A percentile compares a stretch with the other conserved stretches of the same genome.
These are phyloP conservation scores for Verticillium zaregamsianum DNA, from an alignment of 2,329 filamentous ascomycete species.

Conservation along the genomic window DNA sequence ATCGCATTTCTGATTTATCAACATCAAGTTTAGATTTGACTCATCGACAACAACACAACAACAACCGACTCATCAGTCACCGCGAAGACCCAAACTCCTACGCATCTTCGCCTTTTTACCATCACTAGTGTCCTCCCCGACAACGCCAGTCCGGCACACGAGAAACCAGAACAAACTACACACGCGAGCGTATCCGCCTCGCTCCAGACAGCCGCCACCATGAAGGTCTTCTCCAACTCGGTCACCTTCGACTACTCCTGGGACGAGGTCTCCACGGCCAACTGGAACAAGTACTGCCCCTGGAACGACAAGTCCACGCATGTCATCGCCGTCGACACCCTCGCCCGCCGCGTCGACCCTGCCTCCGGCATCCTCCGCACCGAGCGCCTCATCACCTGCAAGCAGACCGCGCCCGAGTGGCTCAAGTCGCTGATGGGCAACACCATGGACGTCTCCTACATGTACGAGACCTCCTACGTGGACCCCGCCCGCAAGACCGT, in stretches of 20 bases:
- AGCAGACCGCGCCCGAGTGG: constrained; percentile 69
- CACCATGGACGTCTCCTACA: constrained; percentile 74
- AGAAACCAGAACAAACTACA: too few relatives aligned
- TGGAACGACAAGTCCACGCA: constrained; percentile 99
- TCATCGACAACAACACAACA: not conserved
- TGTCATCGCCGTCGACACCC: constrained; percentile 90
- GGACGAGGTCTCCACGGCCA: constrained; percentile 95
- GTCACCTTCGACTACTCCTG: constrained; percentile 97
- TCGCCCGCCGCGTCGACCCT: constrained; percentile 62
- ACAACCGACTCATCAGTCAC: not conserved
- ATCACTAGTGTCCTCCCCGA: not conserved
- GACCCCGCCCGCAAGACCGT: constrained; percentile 79
- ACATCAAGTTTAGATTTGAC: not conserved
- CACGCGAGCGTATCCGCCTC: not conserved
- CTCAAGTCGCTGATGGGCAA: constrained; percentile 72
- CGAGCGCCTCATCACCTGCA: constrained; percentile 59
- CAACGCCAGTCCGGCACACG: not conserved
- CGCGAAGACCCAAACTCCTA: not conserved
- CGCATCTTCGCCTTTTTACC: not conserved
- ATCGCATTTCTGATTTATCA: not conserved
- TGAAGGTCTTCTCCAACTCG: constrained; percentile 93
- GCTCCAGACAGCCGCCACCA: constrained; percentile 34
- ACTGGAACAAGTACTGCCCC: constrained; percentile 98
- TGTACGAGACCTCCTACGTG: constrained; percentile 95
- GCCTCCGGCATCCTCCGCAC: constrained; percentile 57